These are phyloP conservation scores for Hymenoscyphus albidus DNA, from an alignment of 2,329 filamentous ascomycete species.

Conservation along the genomic window DNA sequence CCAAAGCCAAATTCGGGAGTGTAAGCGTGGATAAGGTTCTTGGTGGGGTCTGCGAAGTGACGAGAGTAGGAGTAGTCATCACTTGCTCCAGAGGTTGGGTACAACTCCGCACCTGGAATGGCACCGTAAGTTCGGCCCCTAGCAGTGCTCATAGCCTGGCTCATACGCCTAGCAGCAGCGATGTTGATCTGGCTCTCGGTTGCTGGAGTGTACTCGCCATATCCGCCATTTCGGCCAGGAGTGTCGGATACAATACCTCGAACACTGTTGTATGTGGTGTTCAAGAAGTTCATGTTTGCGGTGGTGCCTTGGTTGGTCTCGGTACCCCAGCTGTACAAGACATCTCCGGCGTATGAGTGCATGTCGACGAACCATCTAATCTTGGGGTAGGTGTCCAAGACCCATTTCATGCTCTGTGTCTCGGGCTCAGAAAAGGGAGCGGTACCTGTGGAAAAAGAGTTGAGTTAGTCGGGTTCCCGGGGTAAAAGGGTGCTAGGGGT, in stretches of 20 bases:
- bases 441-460: constrained; percentile 36
- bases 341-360: constrained; percentile 49
- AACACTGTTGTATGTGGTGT: constrained; percentile 47
- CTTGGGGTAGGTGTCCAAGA: constrained; percentile 46
- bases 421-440: constrained; percentile 53
- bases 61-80: constrained; percentile 46
- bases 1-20: constrained; percentile 47
- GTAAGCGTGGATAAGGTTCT: constrained; percentile 41
- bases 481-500: background rate
- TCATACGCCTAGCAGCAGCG: constrained; percentile 37
- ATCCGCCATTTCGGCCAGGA: constrained; percentile 34
- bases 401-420: constrained; percentile 50
- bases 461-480: constrained; percentile 5
- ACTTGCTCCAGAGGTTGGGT: constrained; percentile 44
- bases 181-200: constrained; percentile 37
- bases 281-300: constrained; percentile 48
- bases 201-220: constrained; percentile 45
- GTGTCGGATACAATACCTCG: constrained; percentile 45
- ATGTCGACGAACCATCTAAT: constrained; percentile 57
- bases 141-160: constrained; percentile 39
- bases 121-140: constrained; percentile 39
- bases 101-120: constrained; percentile 41
- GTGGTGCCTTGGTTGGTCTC: constrained; percentile 48
- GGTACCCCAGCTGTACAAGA: constrained; percentile 56
- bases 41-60: constrained; percentile 39